Base-by-base conservation (phyloP, 2,329 filamentous ascomycete species). In the Colletotrichum euphorbiae region DNA sequence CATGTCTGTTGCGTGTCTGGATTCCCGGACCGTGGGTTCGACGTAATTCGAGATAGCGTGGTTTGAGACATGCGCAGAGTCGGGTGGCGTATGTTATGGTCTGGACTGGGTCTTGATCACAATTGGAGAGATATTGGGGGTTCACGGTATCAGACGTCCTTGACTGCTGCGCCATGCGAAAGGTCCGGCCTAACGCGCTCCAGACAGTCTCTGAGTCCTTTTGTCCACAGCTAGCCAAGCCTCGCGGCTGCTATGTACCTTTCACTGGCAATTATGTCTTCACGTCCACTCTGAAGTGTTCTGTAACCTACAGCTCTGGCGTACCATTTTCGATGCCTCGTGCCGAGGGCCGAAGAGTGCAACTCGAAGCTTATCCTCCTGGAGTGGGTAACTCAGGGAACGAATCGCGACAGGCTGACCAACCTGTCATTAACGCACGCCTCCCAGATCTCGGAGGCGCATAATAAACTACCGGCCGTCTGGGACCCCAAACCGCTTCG, bases 121-220 rank as follows among this genome's bases (percentile, higher is more conserved):
- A 4, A 3, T 13, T 33, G 11, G 21, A 42, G 36, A 61, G 36
- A 61, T 33, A 61, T 19, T 33, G 3, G 15, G 7, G n/a, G 33
- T 11, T 45, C 46, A 19, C 24, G n/a, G 12, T 43, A 28, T 43
- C 45, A 52, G 58, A 61, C 15, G 19, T 21, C 45, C 17, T 61
- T 33, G 21, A 28, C 15, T n/a, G 28, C 24, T n/a, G n/a, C 21
- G 6, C 5, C 46, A 40, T 51, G 19, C 31, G 48, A 43, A 7
- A 28, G 33, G 33, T 38, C 45, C 45, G 17, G 31, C 1, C 45
- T 50, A 51, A 31, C 57, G 12, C 11, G 6, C 19, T 19, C 57
- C 9, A 42, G 45, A 50, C 33, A 48, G n/a, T 19, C 13, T 15
- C 33, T 6, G 8, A 15, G 9, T 21, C 28, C 28, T 21, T 60